phyloP scores from a whole-genome alignment of 352 stramenopile species.

The Peronospora belbahrii region DNA sequence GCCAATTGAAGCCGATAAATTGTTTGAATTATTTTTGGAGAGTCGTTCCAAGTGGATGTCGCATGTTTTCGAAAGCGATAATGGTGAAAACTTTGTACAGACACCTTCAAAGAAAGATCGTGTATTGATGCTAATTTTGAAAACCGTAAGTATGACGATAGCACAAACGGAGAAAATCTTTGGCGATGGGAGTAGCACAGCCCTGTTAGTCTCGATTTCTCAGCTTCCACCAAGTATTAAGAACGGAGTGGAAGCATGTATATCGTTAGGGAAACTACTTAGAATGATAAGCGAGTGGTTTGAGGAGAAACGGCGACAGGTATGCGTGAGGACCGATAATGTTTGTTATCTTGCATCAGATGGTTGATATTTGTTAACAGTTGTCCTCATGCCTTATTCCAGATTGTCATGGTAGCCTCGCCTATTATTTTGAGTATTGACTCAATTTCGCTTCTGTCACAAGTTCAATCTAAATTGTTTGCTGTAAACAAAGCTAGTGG shows the following conservation, averaged over 20 bases:
- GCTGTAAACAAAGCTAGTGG: conserved; percentile 28
- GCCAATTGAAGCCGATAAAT: conserved; percentile 19
- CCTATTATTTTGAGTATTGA: conserved; percentile 47
- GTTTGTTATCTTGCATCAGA: not conserved
- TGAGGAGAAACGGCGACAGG: conserved; percentile 28
- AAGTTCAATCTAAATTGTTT: conserved; percentile 50
- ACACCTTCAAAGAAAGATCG: conserved; percentile 22
- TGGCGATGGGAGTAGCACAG: conserved; percentile 8
- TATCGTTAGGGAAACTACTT: conserved; percentile 25
- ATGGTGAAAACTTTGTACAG: conserved; percentile 3
- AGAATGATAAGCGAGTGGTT: conserved; percentile 34
- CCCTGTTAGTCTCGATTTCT: conserved; percentile 22
- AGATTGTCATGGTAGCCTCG: conserved; percentile 38
- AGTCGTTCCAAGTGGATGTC: conserved; percentile 51
- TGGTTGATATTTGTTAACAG: not conserved
- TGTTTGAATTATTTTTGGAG: conserved; percentile 43
- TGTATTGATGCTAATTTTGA: conserved; percentile 47
- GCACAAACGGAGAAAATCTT: conserved; percentile 57
- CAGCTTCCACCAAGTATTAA: conserved; percentile 23
- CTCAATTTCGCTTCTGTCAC: conserved; percentile 50
- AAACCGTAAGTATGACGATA: conserved; percentile 47
- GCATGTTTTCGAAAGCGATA: conserved; percentile 3
- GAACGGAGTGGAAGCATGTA: conserved; percentile 22
- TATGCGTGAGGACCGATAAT: conserved; percentile 5
- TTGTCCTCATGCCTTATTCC: conserved; percentile 2